phyloP scores from a whole-genome alignment of 1,139 yeast genomes.

The Yamadazyma aaseri region DNA sequence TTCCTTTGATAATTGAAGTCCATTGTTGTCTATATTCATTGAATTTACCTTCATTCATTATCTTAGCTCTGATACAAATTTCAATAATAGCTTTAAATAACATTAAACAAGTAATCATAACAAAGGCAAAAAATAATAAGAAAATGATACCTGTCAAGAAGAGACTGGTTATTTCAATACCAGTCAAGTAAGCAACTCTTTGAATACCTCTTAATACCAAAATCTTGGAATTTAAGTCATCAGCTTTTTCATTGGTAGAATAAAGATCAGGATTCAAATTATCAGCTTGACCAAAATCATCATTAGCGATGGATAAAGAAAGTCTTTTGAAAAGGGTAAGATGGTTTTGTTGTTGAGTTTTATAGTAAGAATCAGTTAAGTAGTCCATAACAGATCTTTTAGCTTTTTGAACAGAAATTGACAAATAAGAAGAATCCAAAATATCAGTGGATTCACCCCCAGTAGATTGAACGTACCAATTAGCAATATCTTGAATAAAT shows the following conservation, averaged over 20 bases:
- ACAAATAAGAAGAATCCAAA: slow-evolving; percentile 51
- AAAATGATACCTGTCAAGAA: slow-evolving; percentile 87
- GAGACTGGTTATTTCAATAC: slow-evolving; percentile 80
- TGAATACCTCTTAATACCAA: slow-evolving; percentile 86
- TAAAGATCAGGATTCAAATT: slow-evolving; percentile 53
- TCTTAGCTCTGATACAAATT: slow-evolving; percentile 57
- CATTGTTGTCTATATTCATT: slow-evolving; percentile 78
- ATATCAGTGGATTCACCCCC: slow-evolving; percentile 86
- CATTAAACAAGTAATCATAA: slow-evolving; percentile 62
- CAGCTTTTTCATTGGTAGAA: slow-evolving; percentile 70
- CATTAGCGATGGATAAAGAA: slow-evolving; percentile 33
- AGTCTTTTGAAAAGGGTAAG: slow-evolving; percentile 30
- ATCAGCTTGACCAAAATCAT: slow-evolving; percentile 48
- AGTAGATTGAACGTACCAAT: slow-evolving; percentile 96
- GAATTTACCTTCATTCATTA: slow-evolving; percentile 65
- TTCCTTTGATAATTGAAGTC: slow-evolving; percentile 81
- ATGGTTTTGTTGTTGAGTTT: slow-evolving; percentile 20
- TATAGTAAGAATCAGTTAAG: slow-evolving; percentile 17
- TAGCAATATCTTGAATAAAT: slow-evolving; percentile 84
- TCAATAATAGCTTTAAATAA: slow-evolving; percentile 77
- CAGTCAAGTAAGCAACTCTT: slow-evolving; percentile 82
- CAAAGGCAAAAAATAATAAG: slow-evolving; percentile 74
- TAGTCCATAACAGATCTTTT: slow-evolving; percentile 27
- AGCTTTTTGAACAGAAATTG: slow-evolving; percentile 78
- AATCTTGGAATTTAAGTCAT: slow-evolving; percentile 56